These are phyloP conservation scores for Colletotrichum acutatum DNA, from an alignment of 2,329 filamentous ascomycete species.

Conservation along the genomic window DNA sequence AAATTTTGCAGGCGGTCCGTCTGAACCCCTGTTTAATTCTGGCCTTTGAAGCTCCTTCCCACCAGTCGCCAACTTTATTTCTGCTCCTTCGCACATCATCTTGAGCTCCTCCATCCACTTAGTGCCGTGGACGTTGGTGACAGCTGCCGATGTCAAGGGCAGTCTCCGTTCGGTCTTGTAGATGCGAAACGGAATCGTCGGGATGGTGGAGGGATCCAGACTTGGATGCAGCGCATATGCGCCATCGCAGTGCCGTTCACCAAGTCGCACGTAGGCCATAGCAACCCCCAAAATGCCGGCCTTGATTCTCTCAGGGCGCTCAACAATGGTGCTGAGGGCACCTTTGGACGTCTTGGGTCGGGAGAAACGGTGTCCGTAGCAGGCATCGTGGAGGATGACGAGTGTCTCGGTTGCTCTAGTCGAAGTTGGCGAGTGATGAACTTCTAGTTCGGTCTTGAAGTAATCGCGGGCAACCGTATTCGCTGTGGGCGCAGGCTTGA, in stretches of 20 bases:
- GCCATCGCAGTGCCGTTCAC: slow-evolving; percentile 80
- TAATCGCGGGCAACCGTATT: slow-evolving; percentile 72
- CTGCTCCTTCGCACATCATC: slow-evolving; percentile 84
- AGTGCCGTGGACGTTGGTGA: slow-evolving; percentile 89
- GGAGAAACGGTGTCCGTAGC: slow-evolving; percentile 93
- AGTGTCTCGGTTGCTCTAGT: slow-evolving; percentile 69
- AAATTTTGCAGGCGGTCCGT: slow-evolving; percentile 64
- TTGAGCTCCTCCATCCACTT: slow-evolving; percentile 96
- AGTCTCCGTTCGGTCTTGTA: slow-evolving; percentile 80
- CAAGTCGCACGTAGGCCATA: slow-evolving; percentile 90
- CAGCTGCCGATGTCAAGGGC: slow-evolving; percentile 77
- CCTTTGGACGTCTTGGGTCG: slow-evolving; percentile 80
- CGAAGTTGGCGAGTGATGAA: slow-evolving; percentile 63
- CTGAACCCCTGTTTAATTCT: slow-evolving; percentile 65
- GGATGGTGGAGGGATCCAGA: slow-evolving; percentile 63
- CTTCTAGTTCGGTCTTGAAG: slow-evolving; percentile 75
- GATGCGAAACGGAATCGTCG: slow-evolving; percentile 82
- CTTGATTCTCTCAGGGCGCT: slow-evolving; percentile 90
- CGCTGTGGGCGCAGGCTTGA: slow-evolving; percentile 57
- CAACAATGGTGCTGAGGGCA: slow-evolving; percentile 84
- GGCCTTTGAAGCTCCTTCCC: slow-evolving; percentile 82
- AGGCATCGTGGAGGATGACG: slow-evolving; percentile 91
- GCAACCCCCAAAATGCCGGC: slow-evolving; percentile 86
- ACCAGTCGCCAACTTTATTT: slow-evolving; percentile 78
- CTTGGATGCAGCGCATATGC: slow-evolving; percentile 74